These are phyloP conservation scores for Diplodia mutila DNA, from an alignment of 2,329 filamentous ascomycete species.

Conservation along the genomic window DNA sequence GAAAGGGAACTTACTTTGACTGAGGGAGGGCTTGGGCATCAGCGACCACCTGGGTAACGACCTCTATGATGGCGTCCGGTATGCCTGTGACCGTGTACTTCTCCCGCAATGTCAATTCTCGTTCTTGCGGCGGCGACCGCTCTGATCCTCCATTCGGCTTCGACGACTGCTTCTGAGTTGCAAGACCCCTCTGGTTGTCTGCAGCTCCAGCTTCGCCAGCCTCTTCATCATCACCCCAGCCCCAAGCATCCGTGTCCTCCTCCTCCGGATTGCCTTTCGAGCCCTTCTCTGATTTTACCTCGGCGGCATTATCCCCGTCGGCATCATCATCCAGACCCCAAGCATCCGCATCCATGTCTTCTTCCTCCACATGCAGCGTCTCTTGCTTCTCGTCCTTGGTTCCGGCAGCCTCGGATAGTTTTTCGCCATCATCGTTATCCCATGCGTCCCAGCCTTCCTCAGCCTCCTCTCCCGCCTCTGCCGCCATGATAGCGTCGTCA, in stretches of 20 bases:
- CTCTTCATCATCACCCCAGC: constrained; percentile 73
- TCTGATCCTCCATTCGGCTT: constrained; percentile 38
- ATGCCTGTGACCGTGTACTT: constrained; percentile 87
- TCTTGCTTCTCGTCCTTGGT: constrained; percentile 27
- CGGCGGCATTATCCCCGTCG: constrained; percentile 31
- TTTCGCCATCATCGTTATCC: constrained; percentile 66
- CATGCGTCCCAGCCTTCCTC: constrained; percentile 85
- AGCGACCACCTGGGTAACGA: constrained; percentile 59
- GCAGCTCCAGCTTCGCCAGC: constrained; percentile 29
- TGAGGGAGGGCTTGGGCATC: constrained; percentile 59
- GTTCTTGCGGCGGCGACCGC: constrained; percentile 38
- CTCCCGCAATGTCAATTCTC: constrained; percentile 79
- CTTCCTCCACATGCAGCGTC: constrained; percentile 31
- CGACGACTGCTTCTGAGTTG: constrained; percentile 31
- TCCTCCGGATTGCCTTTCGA: constrained; percentile 33
- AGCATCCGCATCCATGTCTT: constrained; percentile 52
- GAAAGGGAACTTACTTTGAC: constrained; percentile 47
- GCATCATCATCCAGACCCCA: constrained; percentile 51
- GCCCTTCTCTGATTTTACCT: constrained; percentile 45
- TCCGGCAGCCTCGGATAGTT: constrained; percentile 27
- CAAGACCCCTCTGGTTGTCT: constrained; percentile 25
- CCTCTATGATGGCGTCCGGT: constrained; percentile 74
- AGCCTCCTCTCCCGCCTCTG: constrained; percentile 51
- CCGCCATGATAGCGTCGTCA: constrained; percentile 67
- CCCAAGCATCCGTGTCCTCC: constrained; percentile 71